Base-by-base conservation (phyloP, 139 green algal genomes). In the Haematococcus sp. region DNA sequence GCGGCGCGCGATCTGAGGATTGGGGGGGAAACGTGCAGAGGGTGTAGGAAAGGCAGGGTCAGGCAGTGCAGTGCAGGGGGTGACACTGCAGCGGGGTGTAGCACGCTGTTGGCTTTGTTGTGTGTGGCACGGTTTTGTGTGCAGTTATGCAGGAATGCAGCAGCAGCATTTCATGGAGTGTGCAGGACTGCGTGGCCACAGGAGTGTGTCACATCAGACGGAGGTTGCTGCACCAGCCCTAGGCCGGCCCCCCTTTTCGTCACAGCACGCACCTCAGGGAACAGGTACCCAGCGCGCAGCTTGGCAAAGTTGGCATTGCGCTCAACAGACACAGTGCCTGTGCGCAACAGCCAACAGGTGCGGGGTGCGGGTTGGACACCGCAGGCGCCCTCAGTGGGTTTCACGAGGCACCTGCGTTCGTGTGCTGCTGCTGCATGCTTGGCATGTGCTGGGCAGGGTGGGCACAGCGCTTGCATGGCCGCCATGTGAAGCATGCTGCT, bases 201-300 rank as follows among this genome's bases (percentile, higher is more conserved):
- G n/a, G n/a, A n/a, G n/a, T n/a, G n/a, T n/a, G n/a, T n/a, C n/a
- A n/a, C n/a, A n/a, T n/a, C n/a, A n/a, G n/a, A n/a, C n/a, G n/a
- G n/a, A n/a, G n/a, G n/a, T n/a, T n/a, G n/a, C n/a, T n/a, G n/a
- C n/a, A n/a, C n/a, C n/a, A n/a, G n/a, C n/a, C n/a, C n/a, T n/a
- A n/a, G n/a, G n/a, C n/a, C n/a, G n/a, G n/a, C n/a, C n/a, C n/a
- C n/a, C n/a, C n/a, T n/a, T n/a, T n/a, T n/a, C n/a, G n/a, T n/a
- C n/a, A n/a, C n/a, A n/a, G n/a, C n/a, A n/a, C 76, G 31, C 40
- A 96, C 91, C 93, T 97, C 93, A 31, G 96, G 96, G 83, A 99
- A 99, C n/a, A 99, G 86, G 77, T 99, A 99, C 35, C 96, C 96
- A 13, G 96, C 96, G 63, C 96, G 87, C 44, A 99, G 88, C 88